Base-by-base conservation (phyloP, 768 basidiomycete species). In the Termitomyces sp. region DNA sequence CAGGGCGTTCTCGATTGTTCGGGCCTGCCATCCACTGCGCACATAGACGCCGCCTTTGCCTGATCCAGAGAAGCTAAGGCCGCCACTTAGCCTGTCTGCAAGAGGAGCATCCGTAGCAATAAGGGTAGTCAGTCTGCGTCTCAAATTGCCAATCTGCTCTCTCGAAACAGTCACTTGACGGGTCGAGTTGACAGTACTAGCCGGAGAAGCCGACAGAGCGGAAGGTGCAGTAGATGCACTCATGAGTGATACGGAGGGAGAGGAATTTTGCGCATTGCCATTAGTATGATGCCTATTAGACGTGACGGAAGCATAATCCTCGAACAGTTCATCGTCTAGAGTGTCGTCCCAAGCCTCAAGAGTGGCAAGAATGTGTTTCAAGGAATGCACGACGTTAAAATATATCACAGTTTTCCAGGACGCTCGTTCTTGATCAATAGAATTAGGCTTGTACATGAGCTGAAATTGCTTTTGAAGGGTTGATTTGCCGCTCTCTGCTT, bases 381-480 rank as follows among this genome's bases (percentile, higher is more conserved):
- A 72, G 35, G 86, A 85, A 63, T 78, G 81, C 48, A 89, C 79
- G 61, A 89, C 79, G 69, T 89, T 89, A 71, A 88, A 87, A 66
- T 86, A 89, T 48, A 89, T 81, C 60, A 89, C 80, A 12, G 82
- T 84, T 53, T 83, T 79, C 88, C 88, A 89, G 43, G 85, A 86
- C 47, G 77, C 69, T 18, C 87, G 84, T 62, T 89, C 87, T 56
- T 77, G 76, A 55, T 89, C 86, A 39, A 89, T 71, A 39, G 84
- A 83, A 56, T 77, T 79, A 9, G 87, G 89, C 55, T 80, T 83
- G 69, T 90, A 90, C 83, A 90, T 88, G 61, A 91, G 80, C 67
- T 89, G 88, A 61, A 87, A 89, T 64, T 88, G 88, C 65, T 88
- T 88, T 69, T 87, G 86, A 44, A 89, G 77, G 3, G 86, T 88